Evolutionary conservation across 441 rosid genomes (phyloP).

Genomic region (Aleurites moluccanus): DNA sequence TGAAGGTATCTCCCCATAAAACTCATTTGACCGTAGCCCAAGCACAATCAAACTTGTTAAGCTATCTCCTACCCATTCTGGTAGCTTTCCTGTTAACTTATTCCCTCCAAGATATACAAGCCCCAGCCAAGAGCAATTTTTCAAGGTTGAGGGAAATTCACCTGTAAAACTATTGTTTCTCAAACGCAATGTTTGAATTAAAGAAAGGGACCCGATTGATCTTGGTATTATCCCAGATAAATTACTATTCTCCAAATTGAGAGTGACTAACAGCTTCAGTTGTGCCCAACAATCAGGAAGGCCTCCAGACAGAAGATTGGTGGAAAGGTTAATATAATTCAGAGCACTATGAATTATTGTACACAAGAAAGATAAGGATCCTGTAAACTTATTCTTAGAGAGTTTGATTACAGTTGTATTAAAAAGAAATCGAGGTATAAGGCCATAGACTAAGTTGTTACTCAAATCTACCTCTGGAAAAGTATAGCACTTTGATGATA

Average conservation of each 20-base stretch:
- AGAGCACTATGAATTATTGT: neutral
- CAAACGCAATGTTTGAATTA: neutral
- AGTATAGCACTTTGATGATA: neutral
- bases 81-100: constrained; percentile 13
- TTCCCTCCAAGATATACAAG: constrained; percentile 24
- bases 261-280: fast-evolving
- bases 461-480: constrained; percentile 16
- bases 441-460: constrained; percentile 20
- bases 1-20: constrained; percentile 14
- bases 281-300: constrained; percentile 17
- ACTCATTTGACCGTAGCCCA: constrained; percentile 12
- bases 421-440: constrained; percentile 4
- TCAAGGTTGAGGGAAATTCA: constrained; percentile 16
- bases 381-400: constrained; percentile 16
- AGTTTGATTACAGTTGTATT: neutral
- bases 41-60: constrained; percentile 17
- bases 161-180: constrained; percentile 21
- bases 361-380: constrained; percentile 23
- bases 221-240: constrained; percentile 1
- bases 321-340: constrained; percentile 19
- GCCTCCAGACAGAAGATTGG: neutral
- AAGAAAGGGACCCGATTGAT: too few species aligned
- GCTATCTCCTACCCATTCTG: constrained; percentile 23
- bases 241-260: constrained; percentile 24
- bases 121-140: neutral